phyloP scores from a whole-genome alignment of 2,329 filamentous ascomycete species.

The Macrophomina phaseolina region DNA sequence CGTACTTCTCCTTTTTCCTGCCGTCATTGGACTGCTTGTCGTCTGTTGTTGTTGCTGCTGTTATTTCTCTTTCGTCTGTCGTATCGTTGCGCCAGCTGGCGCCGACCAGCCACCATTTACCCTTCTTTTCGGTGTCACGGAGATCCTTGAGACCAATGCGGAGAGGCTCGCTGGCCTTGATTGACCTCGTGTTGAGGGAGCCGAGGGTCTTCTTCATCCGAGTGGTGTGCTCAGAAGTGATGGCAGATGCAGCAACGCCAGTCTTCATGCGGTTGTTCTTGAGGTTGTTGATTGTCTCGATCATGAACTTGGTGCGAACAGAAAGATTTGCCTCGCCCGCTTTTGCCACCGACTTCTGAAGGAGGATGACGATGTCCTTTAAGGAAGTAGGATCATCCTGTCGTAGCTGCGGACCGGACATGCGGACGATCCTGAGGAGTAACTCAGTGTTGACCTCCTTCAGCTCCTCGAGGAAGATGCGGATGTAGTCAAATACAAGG shows the following conservation, averaged over 20 bases:
- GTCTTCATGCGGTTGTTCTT: constrained; percentile 93
- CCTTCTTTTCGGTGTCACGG: constrained; percentile 79
- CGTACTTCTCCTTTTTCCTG: too few species aligned
- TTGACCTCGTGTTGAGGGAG: constrained; percentile 69
- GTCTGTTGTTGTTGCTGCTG: constrained; percentile 2
- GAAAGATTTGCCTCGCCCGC: constrained; percentile 74
- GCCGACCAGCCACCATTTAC: constrained; percentile 98
- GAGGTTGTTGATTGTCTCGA: constrained; percentile 91
- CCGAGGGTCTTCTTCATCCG: constrained; percentile 90
- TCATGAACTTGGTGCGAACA: constrained; percentile 94
- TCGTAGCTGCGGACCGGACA: constrained; percentile 78
- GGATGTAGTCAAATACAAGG: constrained; percentile 89
- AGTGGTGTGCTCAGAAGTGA: constrained; percentile 80
- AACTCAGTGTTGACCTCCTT: constrained; percentile 89
- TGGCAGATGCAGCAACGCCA: constrained; percentile 69
- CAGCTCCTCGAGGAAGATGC: constrained; percentile 74
- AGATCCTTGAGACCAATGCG: constrained; percentile 84
- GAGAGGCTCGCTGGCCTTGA: constrained; percentile 80
- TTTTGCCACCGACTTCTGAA: constrained; percentile 74
- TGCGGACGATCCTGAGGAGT: constrained; percentile 81
- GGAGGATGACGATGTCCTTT: constrained; percentile 83
- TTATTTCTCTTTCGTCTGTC: constrained; percentile 38
- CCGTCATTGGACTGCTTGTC: constrained; percentile 23
- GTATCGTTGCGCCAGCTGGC: constrained; percentile 75
- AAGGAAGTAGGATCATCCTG: constrained; percentile 87